phyloP scores from a whole-genome alignment of 768 basidiomycete species.

The Sarcomyxa edulis region DNA sequence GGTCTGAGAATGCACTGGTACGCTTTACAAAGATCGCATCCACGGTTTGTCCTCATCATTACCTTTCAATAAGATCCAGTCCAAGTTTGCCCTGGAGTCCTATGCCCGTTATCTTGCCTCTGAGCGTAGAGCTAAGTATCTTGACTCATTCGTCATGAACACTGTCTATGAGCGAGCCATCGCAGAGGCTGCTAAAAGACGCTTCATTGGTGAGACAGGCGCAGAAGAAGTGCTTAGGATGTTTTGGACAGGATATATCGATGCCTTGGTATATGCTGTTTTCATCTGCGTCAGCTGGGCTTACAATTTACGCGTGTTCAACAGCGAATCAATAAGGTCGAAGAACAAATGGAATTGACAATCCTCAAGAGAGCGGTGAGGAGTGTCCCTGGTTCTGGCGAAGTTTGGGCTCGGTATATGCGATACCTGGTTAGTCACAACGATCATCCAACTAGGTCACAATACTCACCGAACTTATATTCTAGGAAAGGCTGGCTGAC shows the following conservation, averaged over 20 bases:
- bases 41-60: not conserved
- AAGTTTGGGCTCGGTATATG: slow-evolving; percentile 76
- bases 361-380: slow-evolving; percentile 54
- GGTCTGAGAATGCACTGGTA: slow-evolving; percentile 57
- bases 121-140: slow-evolving; percentile 57
- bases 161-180: slow-evolving; percentile 73
- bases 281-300: not conserved
- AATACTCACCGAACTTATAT: slow-evolving; percentile 2
- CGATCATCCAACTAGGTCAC: too few relatives aligned
- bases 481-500: slow-evolving; percentile 38
- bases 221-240: slow-evolving; percentile 53
- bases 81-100: slow-evolving; percentile 44
- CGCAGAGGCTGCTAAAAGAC: slow-evolving; percentile 58
- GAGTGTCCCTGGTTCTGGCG: slow-evolving; percentile 73
- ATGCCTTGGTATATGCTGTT: slow-evolving; percentile 54
- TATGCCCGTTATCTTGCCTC: slow-evolving; percentile 59
- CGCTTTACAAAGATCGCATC: too few relatives aligned
- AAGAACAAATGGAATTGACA: slow-evolving; percentile 33
- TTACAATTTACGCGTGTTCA: not conserved
- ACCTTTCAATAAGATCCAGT: slow-evolving; percentile 22
- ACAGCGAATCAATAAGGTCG: slow-evolving; percentile 44
- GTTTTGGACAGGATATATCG: slow-evolving; percentile 75
- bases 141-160: slow-evolving; percentile 50
- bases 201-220: slow-evolving; percentile 46
- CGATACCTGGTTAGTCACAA: slow-evolving; percentile 51